phyloP scores from a whole-genome alignment of 2,329 filamentous ascomycete species.

The Colletotrichum salicis region DNA sequence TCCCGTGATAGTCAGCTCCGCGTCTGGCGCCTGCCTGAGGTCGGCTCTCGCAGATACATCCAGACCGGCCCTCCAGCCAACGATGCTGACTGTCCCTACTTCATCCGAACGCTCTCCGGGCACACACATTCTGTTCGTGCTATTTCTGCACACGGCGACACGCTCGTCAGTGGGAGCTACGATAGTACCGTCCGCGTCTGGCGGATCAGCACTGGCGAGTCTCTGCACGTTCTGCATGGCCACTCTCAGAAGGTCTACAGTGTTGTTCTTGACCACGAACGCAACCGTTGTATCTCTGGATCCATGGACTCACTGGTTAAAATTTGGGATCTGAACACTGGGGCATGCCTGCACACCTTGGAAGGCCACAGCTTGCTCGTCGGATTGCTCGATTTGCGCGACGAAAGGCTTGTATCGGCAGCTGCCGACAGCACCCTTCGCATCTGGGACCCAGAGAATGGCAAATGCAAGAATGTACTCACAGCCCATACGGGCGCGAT shows the following conservation, averaged over 20 bases:
- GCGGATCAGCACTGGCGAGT: slow-evolving; percentile 96
- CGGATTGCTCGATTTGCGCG: slow-evolving; percentile 87
- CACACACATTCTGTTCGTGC: slow-evolving; percentile 95
- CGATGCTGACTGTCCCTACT: slow-evolving; percentile 89
- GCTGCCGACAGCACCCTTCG: slow-evolving; percentile 94
- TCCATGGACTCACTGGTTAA: slow-evolving; percentile 99
- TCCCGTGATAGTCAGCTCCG: slow-evolving; percentile 93
- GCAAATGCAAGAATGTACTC: slow-evolving; percentile 88
- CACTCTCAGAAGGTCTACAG: slow-evolving; percentile 97
- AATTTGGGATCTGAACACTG: slow-evolving; percentile 94
- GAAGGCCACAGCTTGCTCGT: slow-evolving; percentile 95
- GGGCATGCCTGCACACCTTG: slow-evolving; percentile 85
- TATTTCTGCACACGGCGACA: slow-evolving; percentile 94
- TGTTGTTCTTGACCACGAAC: slow-evolving; percentile 89
- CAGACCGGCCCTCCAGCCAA: slow-evolving; percentile 80
- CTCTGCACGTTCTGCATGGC: slow-evolving; percentile 83
- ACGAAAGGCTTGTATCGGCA: slow-evolving; percentile 91
- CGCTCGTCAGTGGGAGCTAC: slow-evolving; percentile 96
- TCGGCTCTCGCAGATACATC: slow-evolving; percentile 80
- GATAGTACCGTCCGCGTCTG: slow-evolving; percentile 95
- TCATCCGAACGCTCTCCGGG: slow-evolving; percentile 85
- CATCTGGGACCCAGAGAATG: slow-evolving; percentile 96
- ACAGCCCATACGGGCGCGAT: slow-evolving; percentile 97
- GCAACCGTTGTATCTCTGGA: slow-evolving; percentile 95
- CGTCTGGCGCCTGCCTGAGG: slow-evolving; percentile 92